Base-by-base conservation (phyloP, 495 filamentous ascomycete genomes). In the Hamigera avellanea region DNA sequence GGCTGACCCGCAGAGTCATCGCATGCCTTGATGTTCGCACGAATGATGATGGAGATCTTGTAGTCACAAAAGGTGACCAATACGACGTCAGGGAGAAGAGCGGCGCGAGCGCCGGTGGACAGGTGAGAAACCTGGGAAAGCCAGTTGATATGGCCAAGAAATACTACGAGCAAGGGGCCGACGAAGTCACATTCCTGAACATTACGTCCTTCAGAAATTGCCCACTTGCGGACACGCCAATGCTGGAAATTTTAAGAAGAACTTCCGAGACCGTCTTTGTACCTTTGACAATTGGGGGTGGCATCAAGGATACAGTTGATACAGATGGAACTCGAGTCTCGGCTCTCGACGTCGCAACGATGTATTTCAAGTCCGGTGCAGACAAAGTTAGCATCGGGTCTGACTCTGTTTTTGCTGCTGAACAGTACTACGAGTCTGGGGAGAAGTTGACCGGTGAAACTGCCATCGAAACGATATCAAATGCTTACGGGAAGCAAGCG, bases 281-380 rank as follows among this genome's bases (percentile, higher is more conserved):
- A n/a, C 91, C 91, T 3, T 65, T 98, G 40, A 98, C 91, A 2
- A 82, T 98, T 42, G 91, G 91, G 16, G 91, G 91, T 33, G 91
- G 91, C 14, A 95, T 98, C 48, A 78, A 83, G 34, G 88, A 96
- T 53, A 86, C 83, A 1, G 71, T 82, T 14, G 93, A 96, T 53
- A 75, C 79, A 2, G 83, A 95, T 59, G 91, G 93, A n/a, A 88
- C 79, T 8, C 75, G 75, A 37, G 72, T 89, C 2, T 76, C 83
- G 8, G 91, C 91, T 4, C 75, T 95, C 6, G 84, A 96, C 39
- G 84, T 98, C 31, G 91, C 91, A 8, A 88, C 80, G 4, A 79
- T 96, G 73, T 98, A 98, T 67, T 98, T 98, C 72, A 85, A 91
- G 66, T 86, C 79, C 16, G 91, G 91, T 25, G 91, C 91, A n/a